Conservation (phyloP, 176 grass and related monocot species). For the Hyparrhenia diplandra region DNA sequence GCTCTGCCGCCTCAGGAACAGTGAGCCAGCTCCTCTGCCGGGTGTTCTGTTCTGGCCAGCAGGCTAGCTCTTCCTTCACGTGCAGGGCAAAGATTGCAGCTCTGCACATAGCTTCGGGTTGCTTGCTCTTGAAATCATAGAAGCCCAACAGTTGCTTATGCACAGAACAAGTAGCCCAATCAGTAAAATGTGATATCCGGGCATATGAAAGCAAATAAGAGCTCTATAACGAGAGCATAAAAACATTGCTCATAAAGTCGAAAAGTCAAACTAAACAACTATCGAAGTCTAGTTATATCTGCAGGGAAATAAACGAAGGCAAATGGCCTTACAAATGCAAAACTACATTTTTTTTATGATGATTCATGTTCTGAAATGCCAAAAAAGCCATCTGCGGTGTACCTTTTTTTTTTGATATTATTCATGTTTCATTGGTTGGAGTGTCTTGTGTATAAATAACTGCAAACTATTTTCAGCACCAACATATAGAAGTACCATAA, state of each 20-base stretch:
- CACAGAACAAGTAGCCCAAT: neutral
- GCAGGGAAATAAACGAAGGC: neutral
- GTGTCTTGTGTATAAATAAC: neutral
- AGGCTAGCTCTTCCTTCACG: constrained; percentile 69
- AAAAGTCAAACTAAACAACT: neutral
- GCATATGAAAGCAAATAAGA: neutral
- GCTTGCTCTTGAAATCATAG: constrained; percentile 86
- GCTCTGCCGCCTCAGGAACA: constrained; percentile 41
- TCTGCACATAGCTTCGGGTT: constrained; percentile 62
- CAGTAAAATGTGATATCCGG: neutral
- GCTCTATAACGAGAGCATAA: neutral
- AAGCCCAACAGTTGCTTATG: constrained; percentile 60
- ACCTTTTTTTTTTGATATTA: neutral
- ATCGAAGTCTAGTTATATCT: neutral
- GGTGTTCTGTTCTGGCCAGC: constrained; percentile 74
- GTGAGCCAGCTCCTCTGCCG: constrained; percentile 57
- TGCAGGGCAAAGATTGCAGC: constrained; percentile 69
- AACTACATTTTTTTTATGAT: neutral
- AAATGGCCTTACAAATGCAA: neutral
- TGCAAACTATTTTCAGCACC: neutral
- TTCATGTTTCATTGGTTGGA: neutral
- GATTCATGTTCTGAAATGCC: neutral
- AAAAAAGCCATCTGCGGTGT: neutral
- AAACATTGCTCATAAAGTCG: neutral
- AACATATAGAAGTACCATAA: neutral